Percentiles rank a stretch among this genome's conserved stretches.
phyloP scores from a whole-genome alignment of 2,329 filamentous ascomycete genomes.

The Cladosporium colombiae region DNA sequence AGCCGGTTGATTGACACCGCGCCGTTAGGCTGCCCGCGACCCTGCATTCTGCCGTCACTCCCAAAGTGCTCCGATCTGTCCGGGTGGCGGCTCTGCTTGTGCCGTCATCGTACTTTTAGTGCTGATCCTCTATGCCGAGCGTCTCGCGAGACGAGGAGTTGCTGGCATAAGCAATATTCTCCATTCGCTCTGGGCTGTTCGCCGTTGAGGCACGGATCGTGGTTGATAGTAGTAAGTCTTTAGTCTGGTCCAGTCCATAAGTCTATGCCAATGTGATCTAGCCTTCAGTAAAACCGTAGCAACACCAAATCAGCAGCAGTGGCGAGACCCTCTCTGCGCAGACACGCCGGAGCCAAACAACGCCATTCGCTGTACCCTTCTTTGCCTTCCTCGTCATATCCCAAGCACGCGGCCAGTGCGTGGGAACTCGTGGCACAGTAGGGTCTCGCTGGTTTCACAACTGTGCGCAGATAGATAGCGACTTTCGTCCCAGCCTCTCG shows the following conservation, averaged over 20 bases:
- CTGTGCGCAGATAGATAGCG: neutral
- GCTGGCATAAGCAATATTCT: neutral
- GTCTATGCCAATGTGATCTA: neutral
- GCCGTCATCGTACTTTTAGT: constrained; percentile 7
- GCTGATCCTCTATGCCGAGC: constrained; percentile 1
- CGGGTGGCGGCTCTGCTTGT: constrained; percentile 8
- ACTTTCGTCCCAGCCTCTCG: constrained; percentile 15
- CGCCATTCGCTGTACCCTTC: neutral
- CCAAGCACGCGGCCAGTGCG: constrained; percentile 2
- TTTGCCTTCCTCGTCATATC: neutral
- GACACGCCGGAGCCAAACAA: neutral
- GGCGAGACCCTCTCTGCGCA: neutral
- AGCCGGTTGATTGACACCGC: neutral
- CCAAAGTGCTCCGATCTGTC: neutral
- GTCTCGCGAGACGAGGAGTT: neutral
- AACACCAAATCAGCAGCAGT: neutral
- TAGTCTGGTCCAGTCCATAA: neutral
- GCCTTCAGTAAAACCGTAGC: neutral
- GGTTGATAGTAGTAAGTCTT: neutral
- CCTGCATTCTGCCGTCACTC: constrained; percentile 5
- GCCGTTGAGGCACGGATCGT: neutral
- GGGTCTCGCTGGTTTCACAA: constrained; percentile 8
- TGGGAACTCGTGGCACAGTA: constrained; percentile 8
- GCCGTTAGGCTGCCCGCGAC: constrained; percentile 1
- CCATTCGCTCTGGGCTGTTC: neutral